Conservation (phyloP, 2,329 filamentous ascomycete species). For the Aspergillus felis region DNA sequence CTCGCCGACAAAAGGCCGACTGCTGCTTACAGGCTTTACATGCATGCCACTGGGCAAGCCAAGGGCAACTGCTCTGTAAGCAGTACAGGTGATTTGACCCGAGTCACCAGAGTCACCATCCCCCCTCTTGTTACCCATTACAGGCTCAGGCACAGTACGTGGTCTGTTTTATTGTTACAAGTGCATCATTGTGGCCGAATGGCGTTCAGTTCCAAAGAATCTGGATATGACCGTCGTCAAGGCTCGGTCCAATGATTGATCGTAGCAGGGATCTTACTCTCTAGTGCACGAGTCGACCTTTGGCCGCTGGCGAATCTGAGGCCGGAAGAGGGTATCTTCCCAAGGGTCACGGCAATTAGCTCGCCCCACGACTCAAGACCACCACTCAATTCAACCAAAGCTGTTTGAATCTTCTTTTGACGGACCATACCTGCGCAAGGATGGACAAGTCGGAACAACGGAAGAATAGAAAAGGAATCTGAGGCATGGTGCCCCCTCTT, state of each 20-base stretch:
- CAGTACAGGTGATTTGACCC: neutral
- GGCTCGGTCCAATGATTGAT: conserved; percentile 38
- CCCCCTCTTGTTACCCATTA: neutral
- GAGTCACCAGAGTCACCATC: neutral
- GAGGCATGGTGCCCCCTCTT: neutral
- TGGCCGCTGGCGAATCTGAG: conserved; percentile 28
- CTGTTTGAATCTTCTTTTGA: conserved; percentile 2
- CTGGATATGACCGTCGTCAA: conserved; percentile 28
- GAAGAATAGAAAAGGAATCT: neutral
- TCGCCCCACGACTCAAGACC: conserved; percentile 30
- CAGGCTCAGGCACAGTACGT: neutral
- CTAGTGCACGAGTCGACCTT: conserved; percentile 24
- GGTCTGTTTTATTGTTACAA: conserved; percentile 15
- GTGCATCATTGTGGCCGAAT: conserved; percentile 9
- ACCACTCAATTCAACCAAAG: conserved; percentile 15
- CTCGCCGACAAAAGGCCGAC: neutral
- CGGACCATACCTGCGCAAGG: neutral
- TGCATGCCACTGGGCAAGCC: neutral
- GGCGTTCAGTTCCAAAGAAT: conserved; percentile 29
- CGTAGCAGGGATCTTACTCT: conserved; percentile 36
- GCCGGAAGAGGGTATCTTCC: conserved; percentile 20
- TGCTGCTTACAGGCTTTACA: neutral
- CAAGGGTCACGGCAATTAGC: conserved; percentile 20
- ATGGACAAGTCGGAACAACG: neutral
- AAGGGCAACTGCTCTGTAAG: neutral